Evolutionary conservation across 2,329 filamentous ascomycete species (phyloP), one percentile per base, ranked within the genome.

Genomic region (Ophiostoma australiae): DNA sequence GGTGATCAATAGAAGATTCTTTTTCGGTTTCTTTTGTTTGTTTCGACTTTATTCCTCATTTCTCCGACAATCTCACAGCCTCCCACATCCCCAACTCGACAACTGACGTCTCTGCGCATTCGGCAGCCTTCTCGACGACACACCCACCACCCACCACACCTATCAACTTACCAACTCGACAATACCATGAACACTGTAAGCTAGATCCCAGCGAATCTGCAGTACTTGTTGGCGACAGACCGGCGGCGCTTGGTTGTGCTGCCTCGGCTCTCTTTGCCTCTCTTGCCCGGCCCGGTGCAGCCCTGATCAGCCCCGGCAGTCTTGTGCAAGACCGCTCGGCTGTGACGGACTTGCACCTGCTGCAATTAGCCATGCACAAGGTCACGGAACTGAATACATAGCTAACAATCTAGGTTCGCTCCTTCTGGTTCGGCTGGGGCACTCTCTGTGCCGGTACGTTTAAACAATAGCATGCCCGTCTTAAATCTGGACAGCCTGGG

Each of bases 391-490:
- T 8, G 44, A n/a, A 48, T n/a, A 8, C 17, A 48, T n/a, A 48
- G 20, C 44, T 68, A 31, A 68, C 39, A 52, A 3, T 17, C 15
- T 31, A 69, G 69, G 75, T 80, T 33, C 33, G 37, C 39, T 72
- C 71, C 31, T 70, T 70, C 63, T 72, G 70, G 70, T 83, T 94
- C 78, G 95, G 95, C 78, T 97, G 93, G 95, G 94, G 92, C 76
- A 87, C 93, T 68, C 87, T 98, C 70, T 95, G 94, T 78, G 85
- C 91, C 76, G 93, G 91, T 93, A 87, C 72, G 88, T 77, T 33
- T 10, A 20, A 23, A 8, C 48, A 37, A 33, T 66, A 70, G 72
- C 70, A 35, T 27, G 7, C 20, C 44, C 52, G 11, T 27, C 52
- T 58, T n/a, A 13, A 31, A 31, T 31, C 37, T 39, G 1, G 37